Evolutionary conservation across 768 basidiomycete species (phyloP).

Genomic region (Serendipita sp.): DNA sequence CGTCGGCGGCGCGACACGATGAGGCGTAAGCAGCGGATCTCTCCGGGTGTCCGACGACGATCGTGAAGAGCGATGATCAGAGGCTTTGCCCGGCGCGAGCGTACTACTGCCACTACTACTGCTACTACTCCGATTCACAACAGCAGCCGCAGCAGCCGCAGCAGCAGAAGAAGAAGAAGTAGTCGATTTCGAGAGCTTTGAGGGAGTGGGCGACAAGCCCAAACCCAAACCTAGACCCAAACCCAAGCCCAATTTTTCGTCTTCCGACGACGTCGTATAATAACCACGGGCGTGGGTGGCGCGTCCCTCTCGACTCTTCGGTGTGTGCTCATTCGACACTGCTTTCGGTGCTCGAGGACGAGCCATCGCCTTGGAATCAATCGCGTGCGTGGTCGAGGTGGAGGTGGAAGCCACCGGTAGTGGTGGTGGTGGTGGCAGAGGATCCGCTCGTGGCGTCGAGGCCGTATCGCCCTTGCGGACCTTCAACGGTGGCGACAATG

Average conservation of each 20-base stretch:
- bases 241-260: neutral
- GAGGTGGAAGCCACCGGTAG: neutral
- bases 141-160: neutral
- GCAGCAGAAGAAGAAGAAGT: no score
- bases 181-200: neutral
- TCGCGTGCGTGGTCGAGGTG: neutral
- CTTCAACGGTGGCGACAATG: neutral
- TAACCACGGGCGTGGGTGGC: neutral
- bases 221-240: no score
- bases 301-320: neutral
- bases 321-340: neutral
- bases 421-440: neutral
- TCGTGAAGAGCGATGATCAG: neutral
- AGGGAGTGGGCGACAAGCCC: no score
- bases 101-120: neutral
- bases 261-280: neutral
- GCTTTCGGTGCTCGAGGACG: neutral
- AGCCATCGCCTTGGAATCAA: neutral
- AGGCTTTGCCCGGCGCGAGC: neutral
- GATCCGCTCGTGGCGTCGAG: neutral
- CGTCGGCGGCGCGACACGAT: neutral
- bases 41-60: neutral
- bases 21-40: neutral
- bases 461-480: neutral
- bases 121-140: neutral